Percentiles rank a stretch among this genome's conserved stretches.
Conservation (phyloP, 352 stramenopile species). For the Heterotrichella gracilis region DNA sequence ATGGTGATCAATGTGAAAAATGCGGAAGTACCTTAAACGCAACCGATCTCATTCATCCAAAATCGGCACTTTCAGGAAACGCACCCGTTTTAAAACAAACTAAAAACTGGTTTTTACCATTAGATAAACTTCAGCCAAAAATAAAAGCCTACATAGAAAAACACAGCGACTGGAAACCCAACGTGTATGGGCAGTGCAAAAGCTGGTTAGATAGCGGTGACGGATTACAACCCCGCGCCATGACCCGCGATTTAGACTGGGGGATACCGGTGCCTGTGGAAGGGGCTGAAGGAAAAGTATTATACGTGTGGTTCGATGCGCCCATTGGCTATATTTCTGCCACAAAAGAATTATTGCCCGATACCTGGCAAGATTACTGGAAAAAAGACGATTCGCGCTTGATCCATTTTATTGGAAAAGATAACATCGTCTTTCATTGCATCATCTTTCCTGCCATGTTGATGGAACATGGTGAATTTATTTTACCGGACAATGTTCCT, state of each 20-base stretch:
- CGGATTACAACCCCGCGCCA: conserved; percentile 37
- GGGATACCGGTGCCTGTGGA: conserved; percentile 19
- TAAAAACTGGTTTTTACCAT: conserved; percentile 19
- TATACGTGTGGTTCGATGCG: conserved; percentile 99
- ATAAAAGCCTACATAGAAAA: conserved; percentile 15
- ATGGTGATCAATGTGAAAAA: conserved; percentile 42
- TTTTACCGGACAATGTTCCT: conserved; percentile 18
- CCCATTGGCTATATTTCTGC: conserved; percentile 78
- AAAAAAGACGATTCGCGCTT: conserved; percentile 26
- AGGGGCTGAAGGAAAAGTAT: conserved; percentile 39
- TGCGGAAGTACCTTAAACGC: conserved; percentile 19
- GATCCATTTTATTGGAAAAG: conserved; percentile 81
- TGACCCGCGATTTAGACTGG: conserved; percentile 29
- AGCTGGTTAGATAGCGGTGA: conserved; percentile 29
- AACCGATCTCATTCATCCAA: conserved; percentile 17
- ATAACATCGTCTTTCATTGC: conserved; percentile 98
- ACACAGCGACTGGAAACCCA: conserved; percentile 16
- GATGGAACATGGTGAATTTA: conserved; percentile 51
- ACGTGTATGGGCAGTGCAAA: conserved; percentile 27
- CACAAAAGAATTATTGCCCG: conserved; percentile 29
- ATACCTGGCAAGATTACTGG: conserved; percentile 29
- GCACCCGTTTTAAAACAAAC: conserved; percentile 17
- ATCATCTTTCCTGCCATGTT: conserved; percentile 99
- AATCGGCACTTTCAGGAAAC: conserved; percentile 13
- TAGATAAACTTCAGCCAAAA: conserved; percentile 16